Evolutionary conservation across 2,329 filamentous ascomycete species (phyloP).

Genomic region (Cytospora leucostoma): DNA sequence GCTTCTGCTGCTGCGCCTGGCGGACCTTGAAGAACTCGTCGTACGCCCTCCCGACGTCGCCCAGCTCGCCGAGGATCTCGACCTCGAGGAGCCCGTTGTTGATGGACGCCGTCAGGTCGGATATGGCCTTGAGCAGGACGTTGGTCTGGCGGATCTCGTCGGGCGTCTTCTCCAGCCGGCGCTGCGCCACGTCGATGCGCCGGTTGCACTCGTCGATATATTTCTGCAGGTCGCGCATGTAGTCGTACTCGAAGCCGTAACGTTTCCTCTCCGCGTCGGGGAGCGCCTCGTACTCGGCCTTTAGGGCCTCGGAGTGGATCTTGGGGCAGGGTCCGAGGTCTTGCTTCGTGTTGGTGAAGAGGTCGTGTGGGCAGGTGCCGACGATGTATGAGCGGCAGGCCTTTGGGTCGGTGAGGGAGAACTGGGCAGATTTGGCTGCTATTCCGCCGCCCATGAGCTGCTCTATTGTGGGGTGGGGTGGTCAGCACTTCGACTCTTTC

Average conservation of each 20-base stretch:
- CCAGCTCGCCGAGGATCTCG: slow-evolving; percentile 78
- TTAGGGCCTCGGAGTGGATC: slow-evolving; percentile 84
- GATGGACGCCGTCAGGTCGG: slow-evolving; percentile 76
- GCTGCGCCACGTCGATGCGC: slow-evolving; percentile 86
- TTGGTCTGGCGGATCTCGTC: slow-evolving; percentile 98
- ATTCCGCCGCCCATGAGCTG: slow-evolving; percentile 85
- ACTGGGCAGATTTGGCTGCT: slow-evolving; percentile 72
- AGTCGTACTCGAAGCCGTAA: slow-evolving; percentile 94
- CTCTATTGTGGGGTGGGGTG: slow-evolving; percentile 70
- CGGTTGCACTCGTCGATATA: slow-evolving; percentile 97
- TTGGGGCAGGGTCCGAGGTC: slow-evolving; percentile 89
- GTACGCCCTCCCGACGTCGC: slow-evolving; percentile 77
- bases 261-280: slow-evolving; percentile 70
- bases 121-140: slow-evolving; percentile 80
- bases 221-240: slow-evolving; percentile 91
- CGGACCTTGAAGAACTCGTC: slow-evolving; percentile 87
- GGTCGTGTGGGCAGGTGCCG: slow-evolving; percentile 94
- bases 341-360: slow-evolving; percentile 99
- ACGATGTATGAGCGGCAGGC: slow-evolving; percentile 93
- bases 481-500: slow-evolving; percentile 19
- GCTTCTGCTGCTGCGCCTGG: slow-evolving; percentile 77
- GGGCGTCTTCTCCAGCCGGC: slow-evolving; percentile 91
- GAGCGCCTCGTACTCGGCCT: slow-evolving; percentile 81
- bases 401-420: slow-evolving; percentile 88
- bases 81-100: slow-evolving; percentile 83